These are phyloP conservation scores for Penicillium paneum DNA, from an alignment of 2,329 filamentous ascomycete species.

Conservation along the genomic window DNA sequence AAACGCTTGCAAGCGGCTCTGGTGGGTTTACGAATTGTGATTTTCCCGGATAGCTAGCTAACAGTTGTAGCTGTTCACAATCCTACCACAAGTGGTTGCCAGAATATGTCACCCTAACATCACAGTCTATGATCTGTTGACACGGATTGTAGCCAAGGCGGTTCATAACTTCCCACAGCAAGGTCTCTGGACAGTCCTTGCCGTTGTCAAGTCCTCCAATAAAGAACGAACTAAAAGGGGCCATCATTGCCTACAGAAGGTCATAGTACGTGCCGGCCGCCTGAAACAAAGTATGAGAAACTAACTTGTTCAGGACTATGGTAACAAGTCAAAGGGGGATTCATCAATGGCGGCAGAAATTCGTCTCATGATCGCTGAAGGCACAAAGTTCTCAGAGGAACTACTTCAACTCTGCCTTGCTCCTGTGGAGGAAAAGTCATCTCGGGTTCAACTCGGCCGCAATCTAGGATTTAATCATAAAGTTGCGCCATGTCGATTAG, in stretches of 20 bases:
- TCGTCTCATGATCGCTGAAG: slow-evolving; percentile 68
- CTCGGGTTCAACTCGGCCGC: slow-evolving; percentile 70
- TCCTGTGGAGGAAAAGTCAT: slow-evolving; percentile 67
- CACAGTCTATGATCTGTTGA: slow-evolving; percentile 72
- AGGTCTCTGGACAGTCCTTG: slow-evolving; percentile 84
- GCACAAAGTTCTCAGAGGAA: slow-evolving; percentile 79
- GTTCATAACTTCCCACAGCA: slow-evolving; percentile 84
- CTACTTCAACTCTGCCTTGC: slow-evolving; percentile 77
- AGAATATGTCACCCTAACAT: slow-evolving; percentile 83
- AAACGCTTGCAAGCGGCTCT: slow-evolving; percentile 48
- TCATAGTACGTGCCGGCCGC: slow-evolving; percentile 31
- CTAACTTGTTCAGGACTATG: slow-evolving; percentile 45
- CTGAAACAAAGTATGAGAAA: not conserved
- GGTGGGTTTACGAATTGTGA: slow-evolving; percentile 27
- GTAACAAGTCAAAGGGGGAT: slow-evolving; percentile 48
- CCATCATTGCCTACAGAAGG: slow-evolving; percentile 41
- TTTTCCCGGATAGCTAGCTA: slow-evolving; percentile 10
- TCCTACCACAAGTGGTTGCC: slow-evolving; percentile 91
- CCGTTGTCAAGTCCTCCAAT: slow-evolving; percentile 77
- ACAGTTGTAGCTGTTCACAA: slow-evolving; percentile 49
- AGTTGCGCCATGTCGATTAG: slow-evolving; percentile 74
- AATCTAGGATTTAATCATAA: slow-evolving; percentile 83
- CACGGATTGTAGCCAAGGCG: slow-evolving; percentile 80
- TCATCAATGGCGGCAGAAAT: slow-evolving; percentile 55
- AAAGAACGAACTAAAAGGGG: slow-evolving; percentile 63